These are phyloP conservation scores for Elsinoe necatrix DNA, from an alignment of 2,329 filamentous ascomycete genomes.

Conservation along the genomic window DNA sequence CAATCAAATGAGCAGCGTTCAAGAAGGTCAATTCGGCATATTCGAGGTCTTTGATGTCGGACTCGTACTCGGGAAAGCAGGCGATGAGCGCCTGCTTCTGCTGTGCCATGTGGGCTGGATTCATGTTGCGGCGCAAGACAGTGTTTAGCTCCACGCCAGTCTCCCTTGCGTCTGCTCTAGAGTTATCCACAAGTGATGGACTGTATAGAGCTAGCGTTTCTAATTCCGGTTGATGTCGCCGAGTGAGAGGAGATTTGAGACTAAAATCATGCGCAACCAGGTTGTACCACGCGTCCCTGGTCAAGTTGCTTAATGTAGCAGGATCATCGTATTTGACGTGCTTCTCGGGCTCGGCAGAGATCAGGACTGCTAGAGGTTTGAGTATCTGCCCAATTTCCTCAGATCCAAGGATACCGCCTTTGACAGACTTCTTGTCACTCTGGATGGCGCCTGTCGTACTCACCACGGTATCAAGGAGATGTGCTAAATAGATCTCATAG, in stretches of 20 bases:
- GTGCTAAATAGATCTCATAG: slow-evolving; percentile 73
- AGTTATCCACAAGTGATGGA: slow-evolving; percentile 76
- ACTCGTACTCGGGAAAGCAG: slow-evolving; percentile 65
- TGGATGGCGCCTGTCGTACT: slow-evolving; percentile 58
- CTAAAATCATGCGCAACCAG: slow-evolving; percentile 90
- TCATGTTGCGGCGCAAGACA: slow-evolving; percentile 78
- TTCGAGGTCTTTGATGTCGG: slow-evolving; percentile 71
- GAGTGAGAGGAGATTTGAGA: slow-evolving; percentile 62
- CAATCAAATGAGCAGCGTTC: slow-evolving; percentile 81
- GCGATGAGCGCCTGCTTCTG: slow-evolving; percentile 72
- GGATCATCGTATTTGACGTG: slow-evolving; percentile 42
- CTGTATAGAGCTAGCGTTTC: slow-evolving; percentile 80
- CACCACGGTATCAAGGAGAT: slow-evolving; percentile 78
- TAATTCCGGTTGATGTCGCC: slow-evolving; percentile 66
- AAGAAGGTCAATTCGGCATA: slow-evolving; percentile 90
- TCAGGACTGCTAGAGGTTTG: slow-evolving; percentile 76
- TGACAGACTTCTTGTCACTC: slow-evolving; percentile 61
- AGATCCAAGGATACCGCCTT: slow-evolving; percentile 61
- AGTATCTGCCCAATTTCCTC: slow-evolving; percentile 82
- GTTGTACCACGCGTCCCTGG: slow-evolving; percentile 95
- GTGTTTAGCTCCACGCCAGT: slow-evolving; percentile 97
- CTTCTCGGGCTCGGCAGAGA: slow-evolving; percentile 51
- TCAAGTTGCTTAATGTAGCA: slow-evolving; percentile 45
- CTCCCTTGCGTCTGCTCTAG: slow-evolving; percentile 80
- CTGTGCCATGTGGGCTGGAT: slow-evolving; percentile 63